Percentiles rank a stretch among this genome's conserved stretches.
phyloP scores from a whole-genome alignment of 2,329 filamentous ascomycete genomes.

The Dactylonectria macrodidyma region DNA sequence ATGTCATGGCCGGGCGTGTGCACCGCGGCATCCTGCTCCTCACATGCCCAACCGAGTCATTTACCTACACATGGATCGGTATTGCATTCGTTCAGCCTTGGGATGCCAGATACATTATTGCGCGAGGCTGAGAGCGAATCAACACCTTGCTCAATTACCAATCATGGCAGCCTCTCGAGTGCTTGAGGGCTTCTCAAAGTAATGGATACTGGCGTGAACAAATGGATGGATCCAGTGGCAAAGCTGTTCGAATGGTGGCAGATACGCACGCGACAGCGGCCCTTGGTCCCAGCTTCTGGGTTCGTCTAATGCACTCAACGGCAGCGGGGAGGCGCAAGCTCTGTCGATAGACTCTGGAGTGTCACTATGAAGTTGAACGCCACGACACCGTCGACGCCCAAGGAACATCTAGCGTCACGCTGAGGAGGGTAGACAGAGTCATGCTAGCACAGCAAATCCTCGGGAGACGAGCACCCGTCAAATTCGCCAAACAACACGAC shows the following conservation, averaged over 20 bases:
- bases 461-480: slow-evolving; percentile 12
- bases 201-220: neutral
- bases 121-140: slow-evolving; percentile 32
- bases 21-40: slow-evolving; percentile 35
- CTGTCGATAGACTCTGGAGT: slow-evolving; percentile 24
- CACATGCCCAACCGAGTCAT: slow-evolving; percentile 35
- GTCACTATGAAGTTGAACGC: slow-evolving; percentile 25
- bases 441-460: slow-evolving; percentile 28
- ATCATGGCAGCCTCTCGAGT: slow-evolving; percentile 4
- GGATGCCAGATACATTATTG: slow-evolving; percentile 12
- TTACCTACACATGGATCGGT: slow-evolving; percentile 17
- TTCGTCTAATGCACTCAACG: slow-evolving; percentile 30
- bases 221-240: neutral
- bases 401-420: slow-evolving; percentile 22
- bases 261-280: slow-evolving; percentile 26
- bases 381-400: slow-evolving; percentile 30
- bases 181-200: neutral
- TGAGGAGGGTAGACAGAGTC: slow-evolving; percentile 4
- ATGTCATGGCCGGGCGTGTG: slow-evolving; percentile 35
- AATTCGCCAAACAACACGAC: neutral
- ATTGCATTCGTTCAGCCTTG: slow-evolving; percentile 34
- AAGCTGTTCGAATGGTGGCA: neutral
- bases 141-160: slow-evolving; percentile 9
- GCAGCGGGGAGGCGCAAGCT: slow-evolving; percentile 17
- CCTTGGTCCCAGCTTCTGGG: neutral